phyloP scores from a whole-genome alignment of 2,329 filamentous ascomycete genomes.

The Ceratocystis colombiana region DNA sequence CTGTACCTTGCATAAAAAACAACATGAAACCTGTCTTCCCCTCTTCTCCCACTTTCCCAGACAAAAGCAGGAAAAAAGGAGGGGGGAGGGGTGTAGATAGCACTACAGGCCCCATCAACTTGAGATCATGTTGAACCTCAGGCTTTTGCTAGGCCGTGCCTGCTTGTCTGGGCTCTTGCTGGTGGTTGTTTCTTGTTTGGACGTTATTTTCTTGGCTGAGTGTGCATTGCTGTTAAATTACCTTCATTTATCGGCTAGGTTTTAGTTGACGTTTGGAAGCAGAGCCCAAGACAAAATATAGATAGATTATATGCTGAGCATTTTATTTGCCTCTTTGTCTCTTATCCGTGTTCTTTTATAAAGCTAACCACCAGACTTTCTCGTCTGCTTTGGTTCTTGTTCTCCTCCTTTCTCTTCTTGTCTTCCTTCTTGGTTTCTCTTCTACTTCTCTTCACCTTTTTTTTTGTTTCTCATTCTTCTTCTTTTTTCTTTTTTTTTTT shows the following conservation, averaged over 20 bases:
- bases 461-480: slow-evolving; percentile 33
- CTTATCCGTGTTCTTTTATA: background rate
- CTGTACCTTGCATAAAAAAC: slow-evolving; percentile 14
- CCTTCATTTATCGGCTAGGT: slow-evolving; percentile 20
- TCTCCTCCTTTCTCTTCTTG: slow-evolving; percentile 7
- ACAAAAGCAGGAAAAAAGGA: background rate
- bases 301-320: background rate
- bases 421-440: slow-evolving; percentile 4
- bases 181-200: slow-evolving; percentile 11
- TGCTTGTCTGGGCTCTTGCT: background rate
- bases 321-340: background rate
- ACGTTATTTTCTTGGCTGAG: background rate
- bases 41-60: slow-evolving; percentile 28
- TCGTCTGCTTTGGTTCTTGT: slow-evolving; percentile 1
- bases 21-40: slow-evolving; percentile 24
- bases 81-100: background rate
- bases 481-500: slow-evolving; percentile 37
- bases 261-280: background rate
- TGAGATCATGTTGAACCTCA: background rate
- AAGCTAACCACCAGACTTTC: background rate
- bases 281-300: background rate
- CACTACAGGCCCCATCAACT: background rate
- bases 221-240: slow-evolving; percentile 18
- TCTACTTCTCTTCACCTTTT: slow-evolving; percentile 17
- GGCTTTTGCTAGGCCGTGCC: background rate